phyloP scores from a whole-genome alignment of 1,139 yeast species.

The Candida mesenterica region DNA sequence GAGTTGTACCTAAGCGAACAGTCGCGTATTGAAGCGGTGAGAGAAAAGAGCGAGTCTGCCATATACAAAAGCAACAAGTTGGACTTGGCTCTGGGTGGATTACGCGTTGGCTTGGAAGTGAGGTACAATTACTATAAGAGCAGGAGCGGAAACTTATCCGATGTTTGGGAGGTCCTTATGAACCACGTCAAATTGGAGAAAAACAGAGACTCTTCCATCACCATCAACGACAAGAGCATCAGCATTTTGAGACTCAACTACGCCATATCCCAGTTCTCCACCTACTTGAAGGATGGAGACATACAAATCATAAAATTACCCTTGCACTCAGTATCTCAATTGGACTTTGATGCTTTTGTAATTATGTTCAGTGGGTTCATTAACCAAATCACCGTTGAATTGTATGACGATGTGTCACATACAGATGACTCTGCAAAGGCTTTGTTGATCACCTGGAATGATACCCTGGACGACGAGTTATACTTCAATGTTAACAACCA shows the following conservation, averaged over 20 bases:
- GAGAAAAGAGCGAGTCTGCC: conserved; percentile 60
- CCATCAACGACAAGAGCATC: conserved; percentile 19
- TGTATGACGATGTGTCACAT: conserved; percentile 19
- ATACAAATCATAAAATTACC: conserved; percentile 20
- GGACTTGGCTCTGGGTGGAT: conserved; percentile 54
- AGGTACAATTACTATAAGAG: conserved; percentile 59
- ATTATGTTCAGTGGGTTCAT: conserved; percentile 31
- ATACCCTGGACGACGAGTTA: conserved; percentile 8
- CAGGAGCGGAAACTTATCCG: conserved; percentile 68
- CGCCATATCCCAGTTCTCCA: conserved; percentile 18
- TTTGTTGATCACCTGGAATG: not conserved
- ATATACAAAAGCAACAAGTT: conserved; percentile 62
- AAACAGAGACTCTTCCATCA: conserved; percentile 11
- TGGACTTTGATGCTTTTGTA: conserved; percentile 18
- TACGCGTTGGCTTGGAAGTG: conserved; percentile 65
- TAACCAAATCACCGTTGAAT: conserved; percentile 24
- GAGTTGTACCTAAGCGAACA: conserved; percentile 60
- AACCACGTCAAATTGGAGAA: conserved; percentile 15
- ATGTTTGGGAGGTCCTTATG: conserved; percentile 54
- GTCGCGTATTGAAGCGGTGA: conserved; percentile 53
- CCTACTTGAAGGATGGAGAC: conserved; percentile 14
- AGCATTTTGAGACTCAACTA: conserved; percentile 26
- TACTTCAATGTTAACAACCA: conserved; percentile 7
- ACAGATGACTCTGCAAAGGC: conserved; percentile 2
- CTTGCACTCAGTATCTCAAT: conserved; percentile 13